These are phyloP conservation scores for Pseudohalonectria lignicola DNA, from an alignment of 2,329 filamentous ascomycete species.

Conservation along the genomic window DNA sequence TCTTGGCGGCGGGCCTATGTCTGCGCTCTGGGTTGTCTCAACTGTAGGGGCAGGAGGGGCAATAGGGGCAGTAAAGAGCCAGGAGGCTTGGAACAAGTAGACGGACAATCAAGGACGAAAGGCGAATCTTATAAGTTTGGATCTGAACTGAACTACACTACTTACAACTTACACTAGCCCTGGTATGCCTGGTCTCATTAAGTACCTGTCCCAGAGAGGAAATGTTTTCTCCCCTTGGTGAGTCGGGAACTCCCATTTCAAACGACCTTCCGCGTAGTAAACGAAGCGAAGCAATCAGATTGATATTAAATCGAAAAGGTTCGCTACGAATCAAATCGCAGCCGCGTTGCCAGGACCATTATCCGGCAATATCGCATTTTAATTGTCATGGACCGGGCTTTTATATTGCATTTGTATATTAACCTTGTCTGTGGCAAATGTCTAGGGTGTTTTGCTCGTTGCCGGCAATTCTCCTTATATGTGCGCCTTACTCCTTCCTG, in stretches of 20 bases:
- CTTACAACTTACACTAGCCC: too few relatives aligned
- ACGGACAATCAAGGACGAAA: neutral
- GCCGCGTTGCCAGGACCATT: neutral
- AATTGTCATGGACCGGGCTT: neutral
- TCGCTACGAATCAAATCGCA: neutral
- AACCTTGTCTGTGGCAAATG: neutral
- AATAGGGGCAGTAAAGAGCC: neutral
- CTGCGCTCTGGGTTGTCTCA: neutral
- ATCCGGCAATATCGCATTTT: neutral
- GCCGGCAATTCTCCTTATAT: neutral
- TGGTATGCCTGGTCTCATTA: too few relatives aligned
- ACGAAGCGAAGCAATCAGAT: too few relatives aligned
- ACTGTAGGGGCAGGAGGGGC: neutral
- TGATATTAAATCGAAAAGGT: too few relatives aligned
- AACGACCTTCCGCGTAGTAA: too few relatives aligned
- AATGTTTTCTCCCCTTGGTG: too few relatives aligned
- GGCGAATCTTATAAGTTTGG: too few relatives aligned
- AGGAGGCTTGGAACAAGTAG: neutral
- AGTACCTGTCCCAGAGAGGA: too few relatives aligned
- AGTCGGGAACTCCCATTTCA: too few relatives aligned
- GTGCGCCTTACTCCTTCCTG: neutral
- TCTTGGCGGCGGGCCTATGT: slow-evolving; percentile 3
- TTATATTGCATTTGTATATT: neutral
- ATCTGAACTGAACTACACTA: too few relatives aligned
- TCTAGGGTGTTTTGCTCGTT: neutral